phyloP scores from a whole-genome alignment of 176 grass and related monocot species.

The Carex littledalei region DNA sequence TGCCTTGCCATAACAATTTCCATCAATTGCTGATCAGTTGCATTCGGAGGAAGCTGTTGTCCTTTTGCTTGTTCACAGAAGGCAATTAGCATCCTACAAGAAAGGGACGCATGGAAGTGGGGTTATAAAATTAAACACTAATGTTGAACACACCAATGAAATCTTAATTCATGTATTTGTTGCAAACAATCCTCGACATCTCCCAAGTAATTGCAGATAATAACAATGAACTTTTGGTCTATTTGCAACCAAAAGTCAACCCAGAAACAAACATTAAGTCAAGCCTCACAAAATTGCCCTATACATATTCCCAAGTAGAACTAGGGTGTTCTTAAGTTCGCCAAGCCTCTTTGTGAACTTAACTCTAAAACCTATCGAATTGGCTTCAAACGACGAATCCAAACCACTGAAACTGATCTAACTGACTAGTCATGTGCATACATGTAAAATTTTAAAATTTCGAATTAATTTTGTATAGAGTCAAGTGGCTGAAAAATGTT shows the following conservation, averaged over 20 bases:
- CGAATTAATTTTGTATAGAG: too few relatives aligned
- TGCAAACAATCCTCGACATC: neutral
- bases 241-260: neutral
- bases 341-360: too few relatives aligned
- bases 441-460: too few relatives aligned
- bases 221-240: neutral
- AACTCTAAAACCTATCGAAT: too few relatives aligned
- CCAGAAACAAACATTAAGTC: neutral
- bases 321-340: too few relatives aligned
- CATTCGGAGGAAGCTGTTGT: slow-evolving; percentile 36
- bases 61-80: slow-evolving; percentile 82
- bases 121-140: neutral
- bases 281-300: neutral
- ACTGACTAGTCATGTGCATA: too few relatives aligned
- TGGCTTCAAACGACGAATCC: too few relatives aligned
- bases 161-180: neutral
- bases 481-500: too few relatives aligned
- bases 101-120: neutral
- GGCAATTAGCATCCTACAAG: slow-evolving; percentile 69
- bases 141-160: neutral
- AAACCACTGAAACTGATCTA: too few relatives aligned
- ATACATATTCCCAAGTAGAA: neutral
- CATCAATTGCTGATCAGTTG: slow-evolving; percentile 49
- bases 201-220: neutral
- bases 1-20: slow-evolving; percentile 74